Evolutionary conservation across 352 stramenopile genomes (phyloP), one percentile per base, ranked within the genome.

Genomic region (Globisporangium mamillatum): DNA sequence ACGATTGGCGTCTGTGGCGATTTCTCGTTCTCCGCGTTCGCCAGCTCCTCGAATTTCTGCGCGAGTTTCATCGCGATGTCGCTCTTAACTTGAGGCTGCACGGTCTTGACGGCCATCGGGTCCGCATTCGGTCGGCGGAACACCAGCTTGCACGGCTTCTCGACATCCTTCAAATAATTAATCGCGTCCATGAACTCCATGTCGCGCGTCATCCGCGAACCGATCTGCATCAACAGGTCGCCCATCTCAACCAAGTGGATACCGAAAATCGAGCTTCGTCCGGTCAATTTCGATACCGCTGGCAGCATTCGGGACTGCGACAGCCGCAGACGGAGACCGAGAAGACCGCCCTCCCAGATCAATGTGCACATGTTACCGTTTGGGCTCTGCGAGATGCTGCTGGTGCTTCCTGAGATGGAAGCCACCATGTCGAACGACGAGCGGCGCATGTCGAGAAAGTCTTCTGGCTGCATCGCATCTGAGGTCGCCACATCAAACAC

Each of bases 121-220:
- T 94, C 87, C 0, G 82, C 80, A 55, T 75, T 75, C n/a, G 87
- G 62, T 10, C 88, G 77, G 22, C 84, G 74, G 56, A 96, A 96
- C 38, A 92, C 83, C 14, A 96, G 71, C 53, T 86, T 82, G 62
- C 83, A 93, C 0, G 88, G 88, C 72, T 94, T 94, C 7, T 72
- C 60, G 9, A 85, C 87, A 34, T 93, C 84, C 57, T 96, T 96
- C 53, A 96, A 60, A 67, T 90, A 93, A 22, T 85, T 74, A 67
- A 96, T 96, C 18, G 87, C 82, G 18, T 94, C 84, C 50, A 91
- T 79, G 64, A 96, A 94, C 52, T 93, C 80, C 87, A 96, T 92
- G 29, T 94, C 86, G 4, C 79, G 73, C 4, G 84, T 96, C 16
- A 80, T 60, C 1, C 81, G 82, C 16, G 81, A 75, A 53, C 88